A percentile compares a stretch with the other conserved stretches of the same genome.
Conservation (phyloP, 2,329 filamentous ascomycete genomes). For the Claviceps arundinis region DNA sequence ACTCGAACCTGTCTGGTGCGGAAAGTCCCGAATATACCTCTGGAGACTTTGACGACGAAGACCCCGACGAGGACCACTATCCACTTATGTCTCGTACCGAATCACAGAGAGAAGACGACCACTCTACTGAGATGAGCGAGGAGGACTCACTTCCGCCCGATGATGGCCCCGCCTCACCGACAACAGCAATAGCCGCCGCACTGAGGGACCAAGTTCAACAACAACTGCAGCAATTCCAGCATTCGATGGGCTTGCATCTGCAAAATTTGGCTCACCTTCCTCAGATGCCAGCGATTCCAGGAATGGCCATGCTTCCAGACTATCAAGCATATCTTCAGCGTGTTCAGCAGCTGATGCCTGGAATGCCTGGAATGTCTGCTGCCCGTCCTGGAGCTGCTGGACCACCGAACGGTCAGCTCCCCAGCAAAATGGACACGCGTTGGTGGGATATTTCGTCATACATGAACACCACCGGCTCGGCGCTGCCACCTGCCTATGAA, state of each 20-base stretch:
- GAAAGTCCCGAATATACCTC: constrained; percentile 33
- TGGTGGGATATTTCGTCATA: constrained; percentile 58
- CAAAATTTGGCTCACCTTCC: constrained; percentile 41
- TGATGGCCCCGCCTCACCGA: constrained; percentile 35
- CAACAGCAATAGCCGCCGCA: constrained; percentile 50
- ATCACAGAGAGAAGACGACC: constrained; percentile 15
- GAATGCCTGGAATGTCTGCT: constrained; percentile 43
- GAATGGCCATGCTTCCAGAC: constrained; percentile 51
- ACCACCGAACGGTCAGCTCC: constrained; percentile 24
- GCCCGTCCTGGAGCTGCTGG: constrained; percentile 38
- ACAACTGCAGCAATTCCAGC: constrained; percentile 66
- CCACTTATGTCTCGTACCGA: constrained; percentile 23
- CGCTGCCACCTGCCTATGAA: constrained; percentile 61
- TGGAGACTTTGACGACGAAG: constrained; percentile 29
- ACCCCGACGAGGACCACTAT: constrained; percentile 24
- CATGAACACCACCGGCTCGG: constrained; percentile 29
- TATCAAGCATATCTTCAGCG: constrained; percentile 58
- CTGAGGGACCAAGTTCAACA: constrained; percentile 61
- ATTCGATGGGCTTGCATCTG: constrained; percentile 52
- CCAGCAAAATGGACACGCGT: constrained; percentile 35
- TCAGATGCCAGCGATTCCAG: constrained; percentile 41
- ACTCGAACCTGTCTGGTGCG: constrained; percentile 26
- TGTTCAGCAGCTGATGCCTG: constrained; percentile 60
- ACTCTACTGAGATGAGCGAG: constrained; percentile 22
- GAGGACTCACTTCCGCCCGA: constrained; percentile 23